A percentile compares a stretch with the other conserved stretches of the same genome.
These are phyloP conservation scores for Aspergillus taichungensis DNA, from an alignment of 495 filamentous ascomycete genomes.

Conservation along the genomic window DNA sequence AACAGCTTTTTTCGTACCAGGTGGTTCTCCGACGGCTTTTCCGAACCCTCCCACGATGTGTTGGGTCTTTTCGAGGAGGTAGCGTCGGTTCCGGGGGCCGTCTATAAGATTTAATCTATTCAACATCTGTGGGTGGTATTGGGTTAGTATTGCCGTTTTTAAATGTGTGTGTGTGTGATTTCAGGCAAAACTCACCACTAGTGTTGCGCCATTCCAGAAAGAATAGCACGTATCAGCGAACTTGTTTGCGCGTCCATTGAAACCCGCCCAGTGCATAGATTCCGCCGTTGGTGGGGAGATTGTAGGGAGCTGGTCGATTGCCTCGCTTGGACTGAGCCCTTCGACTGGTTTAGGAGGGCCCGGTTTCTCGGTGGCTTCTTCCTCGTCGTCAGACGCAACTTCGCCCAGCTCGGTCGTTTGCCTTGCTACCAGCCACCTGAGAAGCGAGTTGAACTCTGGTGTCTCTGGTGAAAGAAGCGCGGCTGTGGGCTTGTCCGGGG, in stretches of 20 bases:
- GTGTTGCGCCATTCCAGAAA: constrained; percentile 75
- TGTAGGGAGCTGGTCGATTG: constrained; percentile 23
- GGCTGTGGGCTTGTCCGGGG: constrained; percentile 8
- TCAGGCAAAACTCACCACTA: constrained; percentile 40
- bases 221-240: constrained; percentile 86
- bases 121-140: constrained; percentile 47
- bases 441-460: constrained; percentile 33
- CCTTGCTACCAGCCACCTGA: constrained; percentile 61
- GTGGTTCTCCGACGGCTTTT: constrained; percentile 69
- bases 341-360: constrained; percentile 18
- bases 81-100: constrained; percentile 52
- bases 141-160: constrained; percentile 3
- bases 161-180: too few species aligned
- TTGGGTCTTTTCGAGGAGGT: constrained; percentile 82
- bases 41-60: constrained; percentile 86
- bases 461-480: constrained; percentile 25
- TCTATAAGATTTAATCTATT: constrained; percentile 53
- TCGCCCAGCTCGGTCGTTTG: constrained; percentile 49
- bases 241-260: constrained; percentile 88
- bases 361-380: constrained; percentile 40
- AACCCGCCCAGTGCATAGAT: constrained; percentile 50
- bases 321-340: constrained; percentile 17
- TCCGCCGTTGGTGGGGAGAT: constrained; percentile 22
- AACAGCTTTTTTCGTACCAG: constrained; percentile 37
- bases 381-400: constrained; percentile 26